Evolutionary conservation across 768 basidiomycete species (phyloP), one percentile per base, ranked within the genome.

Genomic region (Kwoniella europaea): DNA sequence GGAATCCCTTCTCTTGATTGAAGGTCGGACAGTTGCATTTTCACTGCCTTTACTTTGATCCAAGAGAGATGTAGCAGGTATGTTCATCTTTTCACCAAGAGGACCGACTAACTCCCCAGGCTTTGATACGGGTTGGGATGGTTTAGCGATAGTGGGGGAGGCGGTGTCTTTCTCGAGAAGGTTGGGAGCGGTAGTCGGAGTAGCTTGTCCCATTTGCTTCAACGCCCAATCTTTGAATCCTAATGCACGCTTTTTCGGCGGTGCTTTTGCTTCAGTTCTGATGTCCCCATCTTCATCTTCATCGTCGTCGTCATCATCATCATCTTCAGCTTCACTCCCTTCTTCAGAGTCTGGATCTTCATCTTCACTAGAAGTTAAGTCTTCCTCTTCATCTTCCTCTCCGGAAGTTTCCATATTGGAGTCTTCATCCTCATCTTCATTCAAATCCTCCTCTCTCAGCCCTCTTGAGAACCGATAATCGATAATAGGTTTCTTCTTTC

Each of bases 201-300:
- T 55, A 6, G 72, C 62, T 86, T 89, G 63, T 92, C 86, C 79
- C 72, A 81, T 80, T 42, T 97, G 94, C 65, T 90, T 88, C 71
- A 90, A 79, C 0, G 94, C 95, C 95, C 95, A 97, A 52, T 90
- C 86, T 81, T 97, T 97, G 88, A 97, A 98, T 7, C 88, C 88
- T 13, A 74, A 60, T 3, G 85, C 76, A 1, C 78, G 71, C 59
- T 81, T 75, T 61, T 74, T 82, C 63, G 73, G 77, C 24, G 75
- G 71, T 13, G 65, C 69, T 27, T 52, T 24, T 6, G 66, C 50
- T 16, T 72, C 27, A 27, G 80, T 76, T 4, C 81, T 72, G 20
- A 79, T 80, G 5, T 69, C 69, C 1, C 76, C 74, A 2, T 72
- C 73, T 24, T 73, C 63, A 1, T 77, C 68, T 10, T 73, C 71